Base-by-base conservation (phyloP, 2,329 filamentous ascomycete species). In the Salinomyces thailandicus region DNA sequence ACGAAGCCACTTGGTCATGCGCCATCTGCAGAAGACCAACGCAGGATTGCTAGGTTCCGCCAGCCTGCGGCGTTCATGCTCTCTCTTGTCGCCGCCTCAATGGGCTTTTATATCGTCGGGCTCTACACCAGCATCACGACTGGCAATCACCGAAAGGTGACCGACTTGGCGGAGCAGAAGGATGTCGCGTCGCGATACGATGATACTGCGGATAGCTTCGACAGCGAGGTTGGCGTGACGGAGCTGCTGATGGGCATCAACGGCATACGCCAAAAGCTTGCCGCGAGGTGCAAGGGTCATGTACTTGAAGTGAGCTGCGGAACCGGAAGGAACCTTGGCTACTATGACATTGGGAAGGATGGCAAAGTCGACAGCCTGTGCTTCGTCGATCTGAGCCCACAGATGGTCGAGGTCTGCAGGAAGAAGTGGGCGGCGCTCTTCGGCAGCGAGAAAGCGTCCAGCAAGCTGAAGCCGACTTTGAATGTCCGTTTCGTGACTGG, bases 221-320 rank as follows among this genome's bases (percentile, higher is more conserved):
- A 71, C 43, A 58, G 61, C 47, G 63, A 68, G 35, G 64, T 70
- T 22, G 60, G 60, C 36, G 48, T 58, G 13, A 60, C 60, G 5
- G 67, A 71, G 45, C 55, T 47, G 40, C 43, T 66, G 22, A 59
- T 62, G 42, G 55, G 66, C 15, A 47, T 69, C 36, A 62, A 53
- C 17, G 48, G 47, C 30, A 54, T 58, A 34, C 59, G 67, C 33
- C 60, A 60, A 43, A 50, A 58, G 41, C 52, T 71, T 17, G 57
- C 60, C 3, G 42, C 48, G 22, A 53, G 57, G 46, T 67, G 62
- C 38, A 50, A 47, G 9, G 67, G 67, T 1, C 57, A 71, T 50
- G 66, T 71, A 11, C 47, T 70, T 22, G 67, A 71, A 49, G 63
- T 64, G 11, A 62, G 63, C 14, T 67, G 64, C 31, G 67, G 67